Conservation (phyloP, 2,329 filamentous ascomycete genomes). For the Kalaharituber pfeilii region DNA sequence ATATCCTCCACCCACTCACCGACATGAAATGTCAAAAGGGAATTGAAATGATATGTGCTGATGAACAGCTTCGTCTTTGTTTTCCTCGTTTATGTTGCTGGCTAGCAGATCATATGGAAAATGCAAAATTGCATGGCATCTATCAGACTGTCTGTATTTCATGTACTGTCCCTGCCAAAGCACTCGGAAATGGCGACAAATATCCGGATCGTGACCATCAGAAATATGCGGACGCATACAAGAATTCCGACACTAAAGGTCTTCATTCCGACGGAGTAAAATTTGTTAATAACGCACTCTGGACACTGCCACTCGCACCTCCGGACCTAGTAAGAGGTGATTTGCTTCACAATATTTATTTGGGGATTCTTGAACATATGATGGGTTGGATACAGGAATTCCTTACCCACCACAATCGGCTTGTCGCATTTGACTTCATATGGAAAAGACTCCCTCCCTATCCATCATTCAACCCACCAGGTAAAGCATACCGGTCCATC, state of each 20-base stretch:
- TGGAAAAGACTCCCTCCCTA: no score
- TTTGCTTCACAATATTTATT: neutral
- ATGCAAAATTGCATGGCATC: neutral
- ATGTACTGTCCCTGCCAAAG: neutral
- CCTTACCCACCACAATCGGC: neutral
- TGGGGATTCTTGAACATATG: neutral
- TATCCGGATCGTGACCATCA: neutral
- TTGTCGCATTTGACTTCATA: constrained; percentile 1
- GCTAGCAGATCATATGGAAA: constrained; percentile 4
- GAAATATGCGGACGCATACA: neutral
- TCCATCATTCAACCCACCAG: neutral
- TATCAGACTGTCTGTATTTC: neutral
- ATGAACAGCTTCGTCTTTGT: neutral
- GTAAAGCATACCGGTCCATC: constrained; percentile 1
- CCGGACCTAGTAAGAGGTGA: neutral
- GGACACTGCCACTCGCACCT: neutral
- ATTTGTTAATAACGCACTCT: neutral
- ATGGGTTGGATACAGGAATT: constrained; percentile 2
- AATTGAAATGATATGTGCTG: neutral
- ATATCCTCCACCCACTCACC: neutral
- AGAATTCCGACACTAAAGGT: neutral
- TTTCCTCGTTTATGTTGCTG: constrained; percentile 3
- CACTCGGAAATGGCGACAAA: neutral
- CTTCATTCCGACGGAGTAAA: neutral
- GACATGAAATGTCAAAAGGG: neutral